These are phyloP conservation scores for Diplodia scrobiculata DNA, from an alignment of 2,329 filamentous ascomycete genomes.

Conservation along the genomic window DNA sequence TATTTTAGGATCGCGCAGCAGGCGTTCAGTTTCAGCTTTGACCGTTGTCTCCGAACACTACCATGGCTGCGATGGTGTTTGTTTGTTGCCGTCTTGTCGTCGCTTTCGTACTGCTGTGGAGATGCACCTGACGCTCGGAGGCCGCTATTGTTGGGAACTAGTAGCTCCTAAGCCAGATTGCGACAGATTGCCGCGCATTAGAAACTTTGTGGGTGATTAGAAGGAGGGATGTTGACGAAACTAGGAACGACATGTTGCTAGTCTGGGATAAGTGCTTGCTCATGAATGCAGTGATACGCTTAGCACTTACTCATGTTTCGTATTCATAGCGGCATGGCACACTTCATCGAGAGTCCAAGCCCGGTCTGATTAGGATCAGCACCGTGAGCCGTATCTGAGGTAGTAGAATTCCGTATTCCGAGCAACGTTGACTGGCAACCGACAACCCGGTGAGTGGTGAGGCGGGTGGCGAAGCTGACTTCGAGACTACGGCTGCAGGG, in stretches of 20 bases:
- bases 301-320: background rate
- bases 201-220: background rate
- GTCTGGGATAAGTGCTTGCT: background rate
- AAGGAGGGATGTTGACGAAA: background rate
- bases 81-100: background rate
- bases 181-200: background rate
- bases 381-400: slow-evolving; percentile 5
- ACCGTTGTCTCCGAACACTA: background rate
- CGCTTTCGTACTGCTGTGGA: background rate
- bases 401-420: background rate
- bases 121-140: background rate
- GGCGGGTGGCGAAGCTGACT: background rate
- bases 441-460: background rate
- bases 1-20: background rate
- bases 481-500: background rate
- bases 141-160: background rate
- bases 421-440: background rate
- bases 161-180: background rate
- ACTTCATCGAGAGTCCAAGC: background rate
- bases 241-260: background rate
- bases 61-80: background rate
- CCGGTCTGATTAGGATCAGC: background rate
- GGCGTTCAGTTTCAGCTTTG: background rate
- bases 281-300: background rate
- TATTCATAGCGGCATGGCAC: background rate